These are phyloP conservation scores for Amanita muscaria DNA, from an alignment of 768 basidiomycete species.

Conservation along the genomic window DNA sequence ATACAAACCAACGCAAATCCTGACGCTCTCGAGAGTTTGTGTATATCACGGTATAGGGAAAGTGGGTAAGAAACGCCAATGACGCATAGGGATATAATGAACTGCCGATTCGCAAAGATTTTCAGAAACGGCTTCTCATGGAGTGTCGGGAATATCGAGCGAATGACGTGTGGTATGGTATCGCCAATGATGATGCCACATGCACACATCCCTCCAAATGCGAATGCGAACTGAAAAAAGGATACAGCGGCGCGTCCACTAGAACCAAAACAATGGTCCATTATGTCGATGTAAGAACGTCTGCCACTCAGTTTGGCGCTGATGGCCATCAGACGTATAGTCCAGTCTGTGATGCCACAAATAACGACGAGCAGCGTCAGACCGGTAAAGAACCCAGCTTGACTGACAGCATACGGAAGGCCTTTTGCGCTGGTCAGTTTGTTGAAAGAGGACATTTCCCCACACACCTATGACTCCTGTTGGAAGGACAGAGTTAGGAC, in stretches of 20 bases:
- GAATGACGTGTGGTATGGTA: conserved; percentile 91
- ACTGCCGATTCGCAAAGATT: conserved; percentile 76
- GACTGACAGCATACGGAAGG: conserved; percentile 87
- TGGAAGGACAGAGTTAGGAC: conserved; percentile 9
- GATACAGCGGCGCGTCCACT: conserved; percentile 94
- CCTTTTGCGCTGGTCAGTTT: no score
- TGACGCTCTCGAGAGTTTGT: conserved; percentile 90
- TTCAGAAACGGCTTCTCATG: conserved; percentile 62
- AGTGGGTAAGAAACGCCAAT: conserved; percentile 88
- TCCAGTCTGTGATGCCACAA: conserved; percentile 92
- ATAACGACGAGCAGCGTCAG: conserved; percentile 72
- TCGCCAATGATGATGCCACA: conserved; percentile 98
- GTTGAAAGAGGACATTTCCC: no score
- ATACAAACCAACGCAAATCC: conserved; percentile 88
- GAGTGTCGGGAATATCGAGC: conserved; percentile 69
- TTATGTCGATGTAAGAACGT: conserved; percentile 88
- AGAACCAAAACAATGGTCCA: conserved; percentile 87
- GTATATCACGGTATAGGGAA: conserved; percentile 93
- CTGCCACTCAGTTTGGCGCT: conserved; percentile 95
- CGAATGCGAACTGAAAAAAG: conserved; percentile 96
- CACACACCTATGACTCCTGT: conserved; percentile 72
- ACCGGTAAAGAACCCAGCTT: conserved; percentile 91
- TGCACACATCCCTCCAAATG: conserved; percentile 98
- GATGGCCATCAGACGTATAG: conserved; percentile 89
- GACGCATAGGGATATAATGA: conserved; percentile 84